A percentile compares a stretch with the other conserved stretches of the same genome.
Evolutionary conservation across 2,329 filamentous ascomycete genomes (phyloP).

Genomic region (Cylindrodendrum hubeiense): DNA sequence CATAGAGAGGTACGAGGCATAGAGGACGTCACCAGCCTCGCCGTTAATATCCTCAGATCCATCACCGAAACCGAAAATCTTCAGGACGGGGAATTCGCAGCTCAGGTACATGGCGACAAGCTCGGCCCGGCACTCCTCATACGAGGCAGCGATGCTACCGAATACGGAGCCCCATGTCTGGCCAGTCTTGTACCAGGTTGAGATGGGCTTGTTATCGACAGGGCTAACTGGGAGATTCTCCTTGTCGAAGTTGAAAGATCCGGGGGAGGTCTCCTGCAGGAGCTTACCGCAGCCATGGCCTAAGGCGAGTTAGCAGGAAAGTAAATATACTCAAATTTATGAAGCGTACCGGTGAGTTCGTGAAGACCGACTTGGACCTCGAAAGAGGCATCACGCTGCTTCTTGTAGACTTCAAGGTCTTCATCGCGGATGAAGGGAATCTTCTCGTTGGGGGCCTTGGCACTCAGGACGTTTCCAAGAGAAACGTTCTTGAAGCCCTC

Average conservation of each 20-base stretch:
- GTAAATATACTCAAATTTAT: not conserved
- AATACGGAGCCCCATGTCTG: conserved; percentile 97
- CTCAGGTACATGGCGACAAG: conserved; percentile 92
- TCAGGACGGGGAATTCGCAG: conserved; percentile 88
- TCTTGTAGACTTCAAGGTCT: conserved; percentile 83
- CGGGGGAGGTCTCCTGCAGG: conserved; percentile 86
- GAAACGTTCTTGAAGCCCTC: conserved; percentile 95
- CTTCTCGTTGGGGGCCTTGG: conserved; percentile 91
- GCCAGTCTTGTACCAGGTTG: conserved; percentile 92
- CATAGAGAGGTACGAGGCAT: conserved; percentile 91
- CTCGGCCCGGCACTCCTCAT: conserved; percentile 95
- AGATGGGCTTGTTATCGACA: conserved; percentile 78
- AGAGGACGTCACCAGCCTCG: conserved; percentile 88
- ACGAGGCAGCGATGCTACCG: conserved; percentile 85
- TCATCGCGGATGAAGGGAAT: conserved; percentile 88
- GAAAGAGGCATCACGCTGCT: conserved; percentile 88
- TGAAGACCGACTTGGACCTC: conserved; percentile 97
- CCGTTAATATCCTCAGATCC: conserved; percentile 78
- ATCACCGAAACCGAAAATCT: conserved; percentile 92
- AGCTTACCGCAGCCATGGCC: conserved; percentile 95
- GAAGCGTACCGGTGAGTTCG: conserved; percentile 72
- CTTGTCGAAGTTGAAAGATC: conserved; percentile 89
- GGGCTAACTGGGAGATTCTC: conserved; percentile 86
- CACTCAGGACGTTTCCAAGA: conserved; percentile 90
- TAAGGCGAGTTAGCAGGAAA: conserved; percentile 32